phyloP scores from a whole-genome alignment of 108 stramenopile genomes.

The Fistulifera solaris region DNA sequence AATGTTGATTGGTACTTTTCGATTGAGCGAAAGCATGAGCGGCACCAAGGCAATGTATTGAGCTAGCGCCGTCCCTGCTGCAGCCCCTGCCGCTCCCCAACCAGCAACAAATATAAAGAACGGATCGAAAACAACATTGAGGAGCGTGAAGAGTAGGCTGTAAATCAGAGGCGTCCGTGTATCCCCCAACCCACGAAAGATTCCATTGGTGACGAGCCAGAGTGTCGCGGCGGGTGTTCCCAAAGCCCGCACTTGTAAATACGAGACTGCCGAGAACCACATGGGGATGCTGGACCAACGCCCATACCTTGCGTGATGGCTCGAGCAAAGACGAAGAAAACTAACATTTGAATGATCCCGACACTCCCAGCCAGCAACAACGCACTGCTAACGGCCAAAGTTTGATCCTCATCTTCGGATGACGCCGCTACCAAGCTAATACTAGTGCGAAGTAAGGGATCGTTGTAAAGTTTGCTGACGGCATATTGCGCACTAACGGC shows the following conservation, averaged over 20 bases:
- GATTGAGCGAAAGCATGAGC: slow-evolving; percentile 54
- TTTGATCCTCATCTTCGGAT: slow-evolving; percentile 56
- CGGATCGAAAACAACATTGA: slow-evolving; percentile 83
- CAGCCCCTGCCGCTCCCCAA: slow-evolving; percentile 86
- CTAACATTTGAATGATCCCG: slow-evolving; percentile 67
- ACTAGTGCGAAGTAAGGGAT: slow-evolving; percentile 80
- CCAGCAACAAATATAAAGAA: slow-evolving; percentile 77
- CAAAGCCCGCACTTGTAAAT: slow-evolving; percentile 69
- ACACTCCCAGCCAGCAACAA: slow-evolving; percentile 71
- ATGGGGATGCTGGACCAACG: slow-evolving; percentile 48
- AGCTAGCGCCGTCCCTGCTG: slow-evolving; percentile 80
- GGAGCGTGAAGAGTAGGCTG: slow-evolving; percentile 57
- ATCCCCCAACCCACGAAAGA: slow-evolving; percentile 91
- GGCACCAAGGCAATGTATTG: slow-evolving; percentile 79
- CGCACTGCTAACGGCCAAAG: slow-evolving; percentile 78
- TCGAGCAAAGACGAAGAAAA: slow-evolving; percentile 49
- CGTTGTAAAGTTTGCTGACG: slow-evolving; percentile 84
- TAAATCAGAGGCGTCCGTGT: slow-evolving; percentile 82
- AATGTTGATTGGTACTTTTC: slow-evolving; percentile 58
- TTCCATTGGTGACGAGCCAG: slow-evolving; percentile 87
- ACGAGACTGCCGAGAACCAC: slow-evolving; percentile 75
- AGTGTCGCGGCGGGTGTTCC: slow-evolving; percentile 86
- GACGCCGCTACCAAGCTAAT: slow-evolving; percentile 75
- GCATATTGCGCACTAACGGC: slow-evolving; percentile 89
- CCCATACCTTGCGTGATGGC: slow-evolving; percentile 75